These are phyloP conservation scores for Colletotrichum tropicale DNA, from an alignment of 2,329 filamentous ascomycete species.

Conservation along the genomic window DNA sequence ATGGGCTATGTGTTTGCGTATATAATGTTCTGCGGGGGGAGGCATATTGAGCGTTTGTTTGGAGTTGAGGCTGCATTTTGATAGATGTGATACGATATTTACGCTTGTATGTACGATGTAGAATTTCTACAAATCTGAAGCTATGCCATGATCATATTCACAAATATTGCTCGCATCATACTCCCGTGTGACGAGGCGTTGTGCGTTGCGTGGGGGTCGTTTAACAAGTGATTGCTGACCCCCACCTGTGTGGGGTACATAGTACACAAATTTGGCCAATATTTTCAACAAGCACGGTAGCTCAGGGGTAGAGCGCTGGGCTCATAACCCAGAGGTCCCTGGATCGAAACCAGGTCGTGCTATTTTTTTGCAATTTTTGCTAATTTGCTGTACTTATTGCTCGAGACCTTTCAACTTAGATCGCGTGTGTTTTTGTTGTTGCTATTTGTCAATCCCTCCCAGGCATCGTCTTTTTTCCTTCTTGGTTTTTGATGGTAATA, in stretches of 20 bases:
- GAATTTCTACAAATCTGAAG: neutral
- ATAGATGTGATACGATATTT: neutral
- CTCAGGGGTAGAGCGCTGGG: conserved; percentile 21
- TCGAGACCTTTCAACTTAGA: neutral
- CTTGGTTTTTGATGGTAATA: too few species aligned
- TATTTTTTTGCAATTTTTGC: neutral
- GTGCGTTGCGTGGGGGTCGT: neutral
- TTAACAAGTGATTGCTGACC: accelerated
- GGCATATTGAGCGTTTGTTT: neutral
- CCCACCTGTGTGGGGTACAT: neutral
- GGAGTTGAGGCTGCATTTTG: neutral
- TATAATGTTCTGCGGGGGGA: neutral
- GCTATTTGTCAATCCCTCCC: neutral
- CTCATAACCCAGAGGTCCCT: conserved; percentile 21
- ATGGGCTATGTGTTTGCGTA: neutral
- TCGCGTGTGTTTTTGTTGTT: neutral
- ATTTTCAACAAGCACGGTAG: conserved; percentile 4
- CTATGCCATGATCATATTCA: neutral
- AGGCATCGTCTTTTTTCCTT: accelerated
- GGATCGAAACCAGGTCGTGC: conserved; percentile 19
- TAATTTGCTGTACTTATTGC: accelerated
- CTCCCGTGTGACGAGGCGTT: neutral
- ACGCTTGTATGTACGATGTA: neutral
- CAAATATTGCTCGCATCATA: neutral
- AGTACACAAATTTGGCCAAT: accelerated